Base-by-base conservation (phyloP, 1,284 basidiomycete species). In the Serendipita sp. region DNA sequence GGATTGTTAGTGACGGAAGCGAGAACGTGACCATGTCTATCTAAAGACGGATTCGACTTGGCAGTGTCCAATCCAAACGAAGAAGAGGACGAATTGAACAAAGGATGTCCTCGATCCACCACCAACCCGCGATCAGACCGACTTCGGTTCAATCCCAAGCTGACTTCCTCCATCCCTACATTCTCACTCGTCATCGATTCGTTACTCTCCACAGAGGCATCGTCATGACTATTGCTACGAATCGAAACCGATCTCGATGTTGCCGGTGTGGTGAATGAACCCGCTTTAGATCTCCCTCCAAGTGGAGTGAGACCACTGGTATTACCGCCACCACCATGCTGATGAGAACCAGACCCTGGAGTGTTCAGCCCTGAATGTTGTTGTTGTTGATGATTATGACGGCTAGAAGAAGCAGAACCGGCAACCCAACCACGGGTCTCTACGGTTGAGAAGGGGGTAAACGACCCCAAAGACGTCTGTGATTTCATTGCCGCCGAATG, bases 161-260 rank as follows among this genome's bases (percentile, higher is more conserved):
- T 38, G 38, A 38, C 6, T 38, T 13, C 38, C 38, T 38, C 38
- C 12, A 49, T 17, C 47, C 17, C 29, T 15, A 49, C 17, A 15
- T 17, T 22, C 47, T 49, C 47, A 30, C 47, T 17, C 15, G 29
- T 22, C 47, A 17, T 22, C 17, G 47, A 17, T 8, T 49, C 47
- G 15, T 49, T 49, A 10, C 53, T 58, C 53, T 29, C 26, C 15
- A 58, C 53, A 58, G 53, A 58, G 10, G 32, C 53, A 35, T 58
- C 53, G 30, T 58, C 53, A 38, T 38, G 35, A 38, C 35, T 38
- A 32, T 58, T 58, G 53, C 53, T 58, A 30, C 53, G 53, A 35
- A 58, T n/a, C 30, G 53, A 58, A n/a, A 26, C 8, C 53, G 53
- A 49, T 35, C 53, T 49, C 45, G 17, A 49, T 15, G 45, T 17